Evolutionary conservation across 768 basidiomycete species (phyloP), one percentile per base, ranked within the genome.

Genomic region (Cystofilobasidium macerans): DNA sequence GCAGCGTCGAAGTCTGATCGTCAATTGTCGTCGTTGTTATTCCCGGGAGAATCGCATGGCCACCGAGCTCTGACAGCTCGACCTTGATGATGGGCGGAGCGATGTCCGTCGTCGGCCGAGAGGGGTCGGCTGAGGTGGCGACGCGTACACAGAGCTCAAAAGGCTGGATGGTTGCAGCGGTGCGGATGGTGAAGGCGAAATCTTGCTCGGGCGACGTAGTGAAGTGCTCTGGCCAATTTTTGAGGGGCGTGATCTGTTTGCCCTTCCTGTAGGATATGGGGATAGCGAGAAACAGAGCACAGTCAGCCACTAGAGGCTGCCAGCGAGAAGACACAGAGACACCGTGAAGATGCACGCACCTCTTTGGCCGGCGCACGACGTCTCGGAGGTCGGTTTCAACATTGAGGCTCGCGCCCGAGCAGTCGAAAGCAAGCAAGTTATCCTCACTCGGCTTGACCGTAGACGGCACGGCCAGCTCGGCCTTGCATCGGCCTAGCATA

Each of bases 1-100:
- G 72, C 4, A 75, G 51, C 26, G 28, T 61, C 35, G 16, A 48
- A 56, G 47, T 74, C 69, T 22, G 24, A 3, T 26, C 22, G 26
- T 35, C n/a, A 8, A 32, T 14, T 22, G 42, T 18, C 22, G 42
- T 32, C 35, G 16, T 22, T 14, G 45, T 36, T 43, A 9, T n/a
- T 14, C 56, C 64, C 12, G 53, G 62, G 16, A 40, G 38, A 18
- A 38, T 32, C 35, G 54, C 64, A 8, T 32, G 38, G 20, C 57
- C 43, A 24, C 14, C 40, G 57, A 58, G 26, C 24, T 51, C 57
- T 16, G 54, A 47, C 33, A 33, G 33, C n/a, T 38, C 43, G 14
- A 59, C 13, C 32, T 56, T 43, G 24, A 65, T 3, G 33, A 65
- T 28, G 28, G 35, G 32, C 36, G 56, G 45, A 6, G 57, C 45